phyloP scores from a whole-genome alignment of 2,329 filamentous ascomycete species.

The Talaromyces marneffei region DNA sequence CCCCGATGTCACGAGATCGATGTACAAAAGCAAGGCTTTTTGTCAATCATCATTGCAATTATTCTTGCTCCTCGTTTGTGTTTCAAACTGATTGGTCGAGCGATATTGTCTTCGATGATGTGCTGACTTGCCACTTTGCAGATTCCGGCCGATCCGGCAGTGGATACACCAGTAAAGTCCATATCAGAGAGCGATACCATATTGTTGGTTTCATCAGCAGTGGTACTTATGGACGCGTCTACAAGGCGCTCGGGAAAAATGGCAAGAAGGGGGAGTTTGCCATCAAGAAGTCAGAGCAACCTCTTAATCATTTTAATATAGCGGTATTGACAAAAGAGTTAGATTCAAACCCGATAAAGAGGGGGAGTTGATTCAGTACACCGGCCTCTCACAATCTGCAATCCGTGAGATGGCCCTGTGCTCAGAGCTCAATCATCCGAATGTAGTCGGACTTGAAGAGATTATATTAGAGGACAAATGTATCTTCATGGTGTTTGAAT shows the following conservation, averaged over 20 bases:
- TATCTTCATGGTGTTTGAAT: constrained; percentile 99
- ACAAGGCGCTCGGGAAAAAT: constrained; percentile 80
- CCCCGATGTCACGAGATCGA: neutral
- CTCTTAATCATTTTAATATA: neutral
- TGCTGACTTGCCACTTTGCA: constrained; percentile 26
- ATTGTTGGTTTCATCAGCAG: constrained; percentile 98
- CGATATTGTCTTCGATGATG: constrained; percentile 10
- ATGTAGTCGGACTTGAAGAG: constrained; percentile 85
- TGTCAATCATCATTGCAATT: neutral
- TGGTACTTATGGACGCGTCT: constrained; percentile 95
- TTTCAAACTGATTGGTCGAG: constrained; percentile 14
- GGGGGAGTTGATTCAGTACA: constrained; percentile 89
- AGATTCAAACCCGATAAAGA: constrained; percentile 97
- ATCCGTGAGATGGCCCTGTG: constrained; percentile 97
- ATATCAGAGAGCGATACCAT: constrained; percentile 87
- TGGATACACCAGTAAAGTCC: constrained; percentile 65
- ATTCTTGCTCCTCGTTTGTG: neutral
- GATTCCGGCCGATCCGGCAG: constrained; percentile 40
- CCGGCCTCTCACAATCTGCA: constrained; percentile 93
- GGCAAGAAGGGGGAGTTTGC: constrained; percentile 77
- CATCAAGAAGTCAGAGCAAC: constrained; percentile 75
- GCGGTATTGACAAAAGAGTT: constrained; percentile 14
- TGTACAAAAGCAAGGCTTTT: neutral
- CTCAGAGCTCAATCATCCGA: constrained; percentile 80
- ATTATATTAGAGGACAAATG: constrained; percentile 98